Base-by-base conservation (phyloP, 306 rosid genomes). In the Begonia peltatifolia region DNA sequence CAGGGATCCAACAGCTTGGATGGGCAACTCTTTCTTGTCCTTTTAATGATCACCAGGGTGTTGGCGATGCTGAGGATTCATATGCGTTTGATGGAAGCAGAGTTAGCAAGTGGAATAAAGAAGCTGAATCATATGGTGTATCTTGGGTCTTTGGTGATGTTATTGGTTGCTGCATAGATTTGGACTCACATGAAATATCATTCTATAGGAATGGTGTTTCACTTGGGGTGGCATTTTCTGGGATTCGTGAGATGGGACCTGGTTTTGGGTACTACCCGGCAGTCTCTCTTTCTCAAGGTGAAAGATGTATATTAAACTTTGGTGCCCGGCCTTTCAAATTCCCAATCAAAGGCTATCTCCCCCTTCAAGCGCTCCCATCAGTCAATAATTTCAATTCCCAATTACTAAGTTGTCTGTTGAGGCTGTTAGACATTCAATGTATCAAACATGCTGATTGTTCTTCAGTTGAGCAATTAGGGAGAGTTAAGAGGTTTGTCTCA, bases 41-140 rank as follows among this genome's bases (percentile, higher is more conserved):
- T 58, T 90, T 90, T 70, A 80, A 87, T 51, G 84, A 86, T 50
- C 88, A 83, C 14, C 70, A 86, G 78, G 99, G 94, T 68, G 99
- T 90, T 43, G 99, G 99, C 46, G 99, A 90, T 62, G 83, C 84
- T 8, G 94, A 81, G 10, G 99, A 83, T 74, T 90, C 95, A 0
- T 90, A 90, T 66, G 99, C 99, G n/a, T 90, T 80, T 71, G 99
- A 90, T 71, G 99, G 99, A 62, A 81, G 78, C 63, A 85, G 95
- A 65, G 86, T 80, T 62, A 77, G 70, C 58, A 90, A 90, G 76
- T 86, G 96, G 99, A 90, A 86, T 72, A 90, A 81, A 67, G 82
- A 81, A 35, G 86, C 76, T 11, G 80, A 86, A 67, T 62, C 75
- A 14, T 90, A 90, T 73, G 99, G 99, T 50, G 88, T 83, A 74